phyloP scores from a whole-genome alignment of 768 basidiomycete species.

The Podaxis mareebaensis region DNA sequence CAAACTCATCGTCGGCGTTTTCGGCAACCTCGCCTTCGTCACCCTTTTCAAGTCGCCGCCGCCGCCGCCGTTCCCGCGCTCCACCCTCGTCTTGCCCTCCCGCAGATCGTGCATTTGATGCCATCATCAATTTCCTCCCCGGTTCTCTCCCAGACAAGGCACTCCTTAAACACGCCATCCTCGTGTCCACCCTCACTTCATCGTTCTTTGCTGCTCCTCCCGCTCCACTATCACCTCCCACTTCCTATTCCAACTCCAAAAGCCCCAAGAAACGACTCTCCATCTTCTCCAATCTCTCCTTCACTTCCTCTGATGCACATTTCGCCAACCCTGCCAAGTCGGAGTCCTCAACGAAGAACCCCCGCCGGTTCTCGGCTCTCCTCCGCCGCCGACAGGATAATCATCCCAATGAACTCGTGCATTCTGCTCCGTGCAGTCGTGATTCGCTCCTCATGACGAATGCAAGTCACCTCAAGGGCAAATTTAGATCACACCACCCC shows the following conservation, averaged over 20 bases:
- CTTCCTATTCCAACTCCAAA: neutral
- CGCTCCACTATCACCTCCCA: neutral
- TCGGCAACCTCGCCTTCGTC: neutral
- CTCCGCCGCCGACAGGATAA: slow-evolving; percentile 1
- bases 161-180: slow-evolving; percentile 43
- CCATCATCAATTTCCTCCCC: slow-evolving; percentile 47
- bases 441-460: neutral
- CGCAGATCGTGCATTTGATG: slow-evolving; percentile 32
- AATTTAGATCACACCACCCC: neutral
- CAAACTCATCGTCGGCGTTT: neutral
- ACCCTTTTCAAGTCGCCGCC: neutral
- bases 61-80: neutral
- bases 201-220: slow-evolving; percentile 32
- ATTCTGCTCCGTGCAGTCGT: slow-evolving; percentile 6
- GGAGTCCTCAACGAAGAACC: neutral
- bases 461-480: slow-evolving; percentile 4
- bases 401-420: neutral
- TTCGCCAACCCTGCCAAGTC: neutral
- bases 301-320: neutral
- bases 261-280: neutral
- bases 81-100: neutral
- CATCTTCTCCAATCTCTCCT: neutral
- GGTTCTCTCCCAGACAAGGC: slow-evolving; percentile 38
- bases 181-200: slow-evolving; percentile 42
- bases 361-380: slow-evolving; percentile 12